Percentiles rank a stretch among this genome's conserved stretches.
Conservation (phyloP, 2,329 filamentous ascomycete genomes). For the Raffaelea albimanens region DNA sequence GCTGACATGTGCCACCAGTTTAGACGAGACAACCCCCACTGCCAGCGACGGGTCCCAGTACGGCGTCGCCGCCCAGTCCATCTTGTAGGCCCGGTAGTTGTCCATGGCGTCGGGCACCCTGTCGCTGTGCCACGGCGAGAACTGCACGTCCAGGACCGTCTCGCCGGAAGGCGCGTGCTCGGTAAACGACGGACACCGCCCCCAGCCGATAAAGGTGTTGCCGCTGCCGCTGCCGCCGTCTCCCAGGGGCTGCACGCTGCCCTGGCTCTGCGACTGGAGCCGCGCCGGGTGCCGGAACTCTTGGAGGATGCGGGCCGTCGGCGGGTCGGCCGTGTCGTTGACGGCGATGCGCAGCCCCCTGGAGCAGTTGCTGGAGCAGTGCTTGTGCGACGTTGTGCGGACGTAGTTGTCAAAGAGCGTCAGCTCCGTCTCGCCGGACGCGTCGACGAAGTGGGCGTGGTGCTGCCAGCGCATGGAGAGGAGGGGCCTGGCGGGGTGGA, state of each 20-base stretch:
- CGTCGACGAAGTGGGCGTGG: slow-evolving; percentile 32
- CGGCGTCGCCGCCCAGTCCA: slow-evolving; percentile 38
- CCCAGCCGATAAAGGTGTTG: slow-evolving; percentile 48
- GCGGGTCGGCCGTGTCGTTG: slow-evolving; percentile 24
- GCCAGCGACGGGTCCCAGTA: slow-evolving; percentile 24
- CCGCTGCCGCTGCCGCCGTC: slow-evolving; percentile 22
- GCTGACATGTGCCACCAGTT: slow-evolving; percentile 23
- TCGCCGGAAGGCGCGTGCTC: slow-evolving; percentile 36
- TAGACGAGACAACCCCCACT: too few species aligned
- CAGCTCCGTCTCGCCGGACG: slow-evolving; percentile 27
- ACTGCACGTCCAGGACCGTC: slow-evolving; percentile 42
- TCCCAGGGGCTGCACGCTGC: slow-evolving; percentile 40
- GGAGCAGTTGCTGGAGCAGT: slow-evolving; percentile 18
- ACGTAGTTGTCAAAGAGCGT: slow-evolving; percentile 41
- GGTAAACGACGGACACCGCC: slow-evolving; percentile 36
- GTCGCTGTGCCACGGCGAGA: slow-evolving; percentile 5
- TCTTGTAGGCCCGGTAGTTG: slow-evolving; percentile 46
- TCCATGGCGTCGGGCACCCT: slow-evolving; percentile 20
- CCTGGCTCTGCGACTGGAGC: slow-evolving; percentile 20
- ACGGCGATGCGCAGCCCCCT: slow-evolving; percentile 36
- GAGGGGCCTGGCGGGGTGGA: background rate
- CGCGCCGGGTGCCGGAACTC: slow-evolving; percentile 33
- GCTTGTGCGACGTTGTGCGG: slow-evolving; percentile 27
- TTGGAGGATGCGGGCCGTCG: slow-evolving; percentile 33
- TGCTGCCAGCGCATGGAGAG: slow-evolving; percentile 32